Evolutionary conservation across 23 red algal species (phyloP).

Genomic region (Cyanidioschyzon merolae): DNA sequence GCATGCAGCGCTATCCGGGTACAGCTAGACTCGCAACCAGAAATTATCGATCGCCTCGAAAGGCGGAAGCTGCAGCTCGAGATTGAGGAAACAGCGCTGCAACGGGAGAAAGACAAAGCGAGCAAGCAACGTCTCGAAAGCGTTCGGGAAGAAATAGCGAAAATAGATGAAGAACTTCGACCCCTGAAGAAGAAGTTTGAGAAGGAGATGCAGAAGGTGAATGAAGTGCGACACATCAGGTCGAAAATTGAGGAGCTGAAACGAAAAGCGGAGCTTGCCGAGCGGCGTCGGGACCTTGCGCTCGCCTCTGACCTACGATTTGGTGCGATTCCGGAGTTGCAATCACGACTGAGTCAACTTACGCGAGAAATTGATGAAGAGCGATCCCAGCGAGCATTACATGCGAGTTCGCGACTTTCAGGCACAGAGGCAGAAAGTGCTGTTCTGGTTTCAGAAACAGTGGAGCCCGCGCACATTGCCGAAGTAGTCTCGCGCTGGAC

Average conservation of each 20-base stretch:
- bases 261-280: slow-evolving; percentile 27
- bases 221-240: slow-evolving; percentile 27
- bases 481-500: slow-evolving; percentile 43
- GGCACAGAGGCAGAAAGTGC: slow-evolving; percentile 8
- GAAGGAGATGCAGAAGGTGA: slow-evolving; percentile 22
- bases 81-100: slow-evolving; percentile 32
- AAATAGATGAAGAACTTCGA: slow-evolving; percentile 28
- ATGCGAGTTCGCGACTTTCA: neutral
- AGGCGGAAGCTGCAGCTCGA: slow-evolving; percentile 22
- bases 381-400: neutral
- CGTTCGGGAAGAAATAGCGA: slow-evolving; percentile 31
- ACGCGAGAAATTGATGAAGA: slow-evolving; percentile 33
- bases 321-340: slow-evolving; percentile 34
- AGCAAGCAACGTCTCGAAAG: slow-evolving; percentile 15
- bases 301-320: slow-evolving; percentile 30
- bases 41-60: slow-evolving; percentile 35
- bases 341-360: slow-evolving; percentile 10
- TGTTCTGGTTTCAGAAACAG: slow-evolving; percentile 25
- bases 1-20: slow-evolving; percentile 31
- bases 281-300: slow-evolving; percentile 24
- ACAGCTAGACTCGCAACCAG: slow-evolving; percentile 39
- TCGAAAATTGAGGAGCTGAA: slow-evolving; percentile 25
- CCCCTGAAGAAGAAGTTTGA: slow-evolving; percentile 25
- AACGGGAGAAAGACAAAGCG: slow-evolving; percentile 38
- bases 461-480: slow-evolving; percentile 32